These are phyloP conservation scores for Aulographum hederae DNA, from an alignment of 2,329 filamentous ascomycete species.

Conservation along the genomic window DNA sequence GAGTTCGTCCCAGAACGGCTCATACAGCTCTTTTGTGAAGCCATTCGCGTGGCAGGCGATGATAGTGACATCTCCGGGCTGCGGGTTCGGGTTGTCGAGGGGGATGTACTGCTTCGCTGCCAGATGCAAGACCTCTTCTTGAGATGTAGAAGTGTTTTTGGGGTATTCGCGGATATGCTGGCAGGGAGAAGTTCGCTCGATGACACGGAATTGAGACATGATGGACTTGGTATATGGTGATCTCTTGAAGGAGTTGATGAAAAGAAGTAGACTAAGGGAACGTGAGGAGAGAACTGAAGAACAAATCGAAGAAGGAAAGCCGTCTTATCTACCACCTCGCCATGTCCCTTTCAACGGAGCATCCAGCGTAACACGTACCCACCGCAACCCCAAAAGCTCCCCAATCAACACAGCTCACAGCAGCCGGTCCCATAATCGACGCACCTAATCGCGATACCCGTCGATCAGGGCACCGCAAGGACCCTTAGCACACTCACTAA, in stretches of 20 bases:
- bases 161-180: background rate
- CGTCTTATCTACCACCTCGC: too few species aligned
- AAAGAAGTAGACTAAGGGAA: too few species aligned
- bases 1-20: slow-evolving; percentile 79
- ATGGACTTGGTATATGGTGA: background rate
- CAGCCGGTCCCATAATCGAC: too few species aligned
- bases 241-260: background rate
- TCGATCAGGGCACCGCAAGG: too few species aligned
- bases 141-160: background rate
- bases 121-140: slow-evolving; percentile 52
- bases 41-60: slow-evolving; percentile 81
- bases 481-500: too few species aligned
- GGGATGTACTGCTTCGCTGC: slow-evolving; percentile 82
- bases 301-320: too few species aligned
- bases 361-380: too few species aligned
- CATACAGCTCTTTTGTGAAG: slow-evolving; percentile 91
- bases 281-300: too few species aligned
- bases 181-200: background rate
- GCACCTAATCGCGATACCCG: too few species aligned
- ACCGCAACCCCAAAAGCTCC: too few species aligned
- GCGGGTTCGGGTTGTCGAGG: slow-evolving; percentile 45
- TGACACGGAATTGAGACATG: background rate
- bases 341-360: too few species aligned
- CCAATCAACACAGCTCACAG: too few species aligned
- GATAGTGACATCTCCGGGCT: slow-evolving; percentile 65